Evolutionary conservation across 805 yeast species (phyloP).

Genomic region (Saturnispora gosingensis): DNA sequence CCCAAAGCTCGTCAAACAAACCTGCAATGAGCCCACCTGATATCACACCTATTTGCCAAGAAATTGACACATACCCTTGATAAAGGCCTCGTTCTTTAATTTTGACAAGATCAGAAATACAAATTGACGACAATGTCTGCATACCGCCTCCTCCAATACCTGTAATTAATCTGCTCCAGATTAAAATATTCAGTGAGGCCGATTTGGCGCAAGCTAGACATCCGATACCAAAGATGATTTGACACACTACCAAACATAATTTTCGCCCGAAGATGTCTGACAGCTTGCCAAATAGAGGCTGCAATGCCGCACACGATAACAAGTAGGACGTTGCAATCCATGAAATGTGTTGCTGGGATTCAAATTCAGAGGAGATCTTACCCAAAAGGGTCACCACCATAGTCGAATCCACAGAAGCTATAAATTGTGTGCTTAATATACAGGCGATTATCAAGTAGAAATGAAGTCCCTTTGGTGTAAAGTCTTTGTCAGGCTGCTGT

Average conservation of each 20-base stretch:
- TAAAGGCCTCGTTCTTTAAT: conserved; percentile 66
- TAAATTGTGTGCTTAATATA: conserved; percentile 22
- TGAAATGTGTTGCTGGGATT: conserved; percentile 31
- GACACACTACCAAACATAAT: conserved; percentile 26
- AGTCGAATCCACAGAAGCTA: conserved; percentile 44
- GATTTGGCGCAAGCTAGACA: conserved; percentile 33
- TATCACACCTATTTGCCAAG: conserved; percentile 67
- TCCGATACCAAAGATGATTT: conserved; percentile 29
- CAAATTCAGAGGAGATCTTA: conserved; percentile 40
- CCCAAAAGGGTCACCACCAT: conserved; percentile 42
- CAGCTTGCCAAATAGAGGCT: conserved; percentile 43
- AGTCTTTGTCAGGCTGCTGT: not conserved
- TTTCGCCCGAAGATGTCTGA: conserved; percentile 45
- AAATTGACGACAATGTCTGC: conserved; percentile 61
- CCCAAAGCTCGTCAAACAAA: conserved; percentile 36
- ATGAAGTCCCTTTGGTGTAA: not conserved
- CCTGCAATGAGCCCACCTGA: conserved; percentile 61
- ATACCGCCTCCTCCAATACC: conserved; percentile 91
- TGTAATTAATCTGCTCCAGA: conserved; percentile 56
- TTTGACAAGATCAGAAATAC: conserved; percentile 67
- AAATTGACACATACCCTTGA: conserved; percentile 73
- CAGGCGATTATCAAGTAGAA: conserved; percentile 6
- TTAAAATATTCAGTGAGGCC: conserved; percentile 32
- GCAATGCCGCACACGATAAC: conserved; percentile 36
- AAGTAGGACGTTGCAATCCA: conserved; percentile 35